These are phyloP conservation scores for Eustoma russellianum DNA, from an alignment of 257 asterid species.

Conservation along the genomic window DNA sequence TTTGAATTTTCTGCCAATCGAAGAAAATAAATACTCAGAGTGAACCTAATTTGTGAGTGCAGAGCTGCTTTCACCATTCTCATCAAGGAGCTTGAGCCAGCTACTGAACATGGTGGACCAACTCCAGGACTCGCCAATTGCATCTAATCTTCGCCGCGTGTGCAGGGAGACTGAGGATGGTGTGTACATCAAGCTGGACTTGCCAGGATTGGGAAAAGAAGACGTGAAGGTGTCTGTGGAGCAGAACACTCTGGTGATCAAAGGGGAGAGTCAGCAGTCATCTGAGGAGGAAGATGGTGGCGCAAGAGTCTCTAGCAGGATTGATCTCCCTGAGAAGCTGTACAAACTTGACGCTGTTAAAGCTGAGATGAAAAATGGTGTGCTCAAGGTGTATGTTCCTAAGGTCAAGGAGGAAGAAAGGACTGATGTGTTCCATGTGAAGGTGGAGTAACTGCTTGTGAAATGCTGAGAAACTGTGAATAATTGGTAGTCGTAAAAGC, in stretches of 20 bases:
- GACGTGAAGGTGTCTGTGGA: slow-evolving; percentile 47
- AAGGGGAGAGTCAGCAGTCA: slow-evolving; percentile 42
- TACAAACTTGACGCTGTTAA: too few species aligned
- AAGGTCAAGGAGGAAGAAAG: slow-evolving; percentile 48
- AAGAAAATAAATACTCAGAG: too few species aligned
- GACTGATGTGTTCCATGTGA: slow-evolving; percentile 31
- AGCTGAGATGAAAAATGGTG: too few species aligned
- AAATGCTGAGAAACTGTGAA: too few species aligned
- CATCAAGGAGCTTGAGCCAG: slow-evolving; percentile 23
- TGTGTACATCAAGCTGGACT: slow-evolving; percentile 38
- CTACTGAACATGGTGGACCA: slow-evolving; percentile 22
- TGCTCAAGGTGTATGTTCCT: slow-evolving; percentile 45
- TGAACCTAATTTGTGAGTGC: neutral
- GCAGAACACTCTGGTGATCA: slow-evolving; percentile 40
- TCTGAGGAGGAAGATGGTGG: too few species aligned
- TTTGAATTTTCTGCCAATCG: too few species aligned
- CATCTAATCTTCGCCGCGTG: slow-evolving; percentile 23
- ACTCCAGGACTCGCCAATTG: slow-evolving; percentile 14
- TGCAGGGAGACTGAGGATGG: slow-evolving; percentile 31
- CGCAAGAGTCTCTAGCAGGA: too few species aligned
- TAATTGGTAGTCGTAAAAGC: too few species aligned
- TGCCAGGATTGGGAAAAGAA: slow-evolving; percentile 58
- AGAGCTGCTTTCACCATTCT: slow-evolving; percentile 19
- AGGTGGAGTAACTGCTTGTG: slow-evolving; percentile 7
- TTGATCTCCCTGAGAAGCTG: too few species aligned